Base-by-base conservation (phyloP, 2,329 filamentous ascomycete species). In the Aspergillus felis region DNA sequence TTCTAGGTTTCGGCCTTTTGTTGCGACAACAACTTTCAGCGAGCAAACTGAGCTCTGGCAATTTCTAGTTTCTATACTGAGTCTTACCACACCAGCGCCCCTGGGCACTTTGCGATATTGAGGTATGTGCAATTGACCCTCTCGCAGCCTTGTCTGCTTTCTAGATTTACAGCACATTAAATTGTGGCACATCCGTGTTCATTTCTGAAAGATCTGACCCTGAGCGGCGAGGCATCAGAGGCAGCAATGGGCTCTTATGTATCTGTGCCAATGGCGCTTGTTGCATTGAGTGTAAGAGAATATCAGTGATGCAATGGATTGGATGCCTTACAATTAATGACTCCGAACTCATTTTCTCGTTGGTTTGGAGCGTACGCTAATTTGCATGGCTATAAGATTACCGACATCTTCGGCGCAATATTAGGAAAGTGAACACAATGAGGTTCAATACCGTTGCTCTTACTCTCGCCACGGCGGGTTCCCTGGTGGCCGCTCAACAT, bases 391-490 rank as follows among this genome's bases (percentile, higher is more conserved):
- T 29, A 47, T 17, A 32, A 27, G 46, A 46, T 44, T 29, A 25
- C 35, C 17, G 14, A 24, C 50, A 35, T 41, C 10, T 5, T 32
- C 12, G 14, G 29, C 27, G 14, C 22, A 24, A 41, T 38, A 41
- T 46, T 41, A 44, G n/a, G 59, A 41, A 56, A 35, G 32, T 38
- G 10, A 55, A 59, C 63, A 67, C 62, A 60, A 78, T 77, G 76
- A 77, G 76, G 72, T 70, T 76, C 63, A 71, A 71, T 64, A 66
- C 73, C 32, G 62, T 74, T 66, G 68, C 72, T 57, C 57, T 74
- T 32, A 73, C 74, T 58, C 68, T 79, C 57, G 75, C 75, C 54
- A 76, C 77, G 57, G 74, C 75, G 57, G 74, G 76, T 55, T 71
- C 74, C 56, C 62, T 78, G 57, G 75, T 70, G 56, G 67, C 72